Percentiles rank a stretch among this genome's conserved stretches.
Conservation (phyloP, 2,329 filamentous ascomycete genomes). For the Neopestalotiopsis sp. region DNA sequence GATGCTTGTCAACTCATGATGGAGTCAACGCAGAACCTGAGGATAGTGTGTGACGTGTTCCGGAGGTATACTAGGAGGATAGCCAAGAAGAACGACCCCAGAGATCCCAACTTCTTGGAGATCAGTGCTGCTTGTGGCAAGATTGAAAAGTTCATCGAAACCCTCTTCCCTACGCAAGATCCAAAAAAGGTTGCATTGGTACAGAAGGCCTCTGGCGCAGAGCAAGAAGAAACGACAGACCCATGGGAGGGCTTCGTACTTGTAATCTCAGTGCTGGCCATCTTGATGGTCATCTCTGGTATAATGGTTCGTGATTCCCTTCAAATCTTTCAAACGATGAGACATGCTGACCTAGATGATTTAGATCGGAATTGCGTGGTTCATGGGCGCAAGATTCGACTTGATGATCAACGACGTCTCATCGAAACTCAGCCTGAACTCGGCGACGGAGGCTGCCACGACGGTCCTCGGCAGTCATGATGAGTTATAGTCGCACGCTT, state of each 20-base stretch:
- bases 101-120: slow-evolving; percentile 88
- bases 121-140: slow-evolving; percentile 91
- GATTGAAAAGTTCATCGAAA: slow-evolving; percentile 96
- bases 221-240: slow-evolving; percentile 44
- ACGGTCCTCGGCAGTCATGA: slow-evolving; percentile 43
- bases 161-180: slow-evolving; percentile 85
- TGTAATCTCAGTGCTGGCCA: slow-evolving; percentile 67
- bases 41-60: slow-evolving; percentile 82
- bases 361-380: slow-evolving; percentile 79
- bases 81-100: slow-evolving; percentile 90
- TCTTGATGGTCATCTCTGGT: slow-evolving; percentile 73
- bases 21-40: slow-evolving; percentile 89
- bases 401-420: slow-evolving; percentile 53
- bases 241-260: slow-evolving; percentile 70
- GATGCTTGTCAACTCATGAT: slow-evolving; percentile 91
- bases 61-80: slow-evolving; percentile 79
- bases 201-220: slow-evolving; percentile 38
- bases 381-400: slow-evolving; percentile 84
- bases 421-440: not conserved
- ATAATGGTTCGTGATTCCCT: slow-evolving; percentile 72
- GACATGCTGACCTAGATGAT: slow-evolving; percentile 22
- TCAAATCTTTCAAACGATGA: slow-evolving; percentile 3
- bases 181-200: slow-evolving; percentile 61
- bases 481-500: slow-evolving; percentile 29
- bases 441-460: not conserved